These are phyloP conservation scores for Chytriomyces sp. DNA, from an alignment of 192 early-diverging fungal species.

Conservation along the genomic window DNA sequence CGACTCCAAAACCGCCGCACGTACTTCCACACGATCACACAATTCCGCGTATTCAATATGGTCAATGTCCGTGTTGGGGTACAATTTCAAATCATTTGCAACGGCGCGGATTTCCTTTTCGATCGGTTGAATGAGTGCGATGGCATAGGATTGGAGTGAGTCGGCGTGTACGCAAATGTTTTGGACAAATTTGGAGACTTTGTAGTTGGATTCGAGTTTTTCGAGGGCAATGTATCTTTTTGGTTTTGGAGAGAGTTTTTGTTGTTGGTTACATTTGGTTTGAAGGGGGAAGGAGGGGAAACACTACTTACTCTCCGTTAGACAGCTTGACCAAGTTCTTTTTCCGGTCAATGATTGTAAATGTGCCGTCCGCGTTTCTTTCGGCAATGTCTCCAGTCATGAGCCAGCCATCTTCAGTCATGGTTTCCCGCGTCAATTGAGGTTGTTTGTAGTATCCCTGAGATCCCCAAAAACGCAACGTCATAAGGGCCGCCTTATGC, in stretches of 20 bases:
- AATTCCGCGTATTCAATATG: conserved; percentile 55
- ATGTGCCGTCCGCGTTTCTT: conserved; percentile 69
- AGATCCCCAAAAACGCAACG: too few relatives aligned
- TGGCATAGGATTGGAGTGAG: conserved; percentile 69
- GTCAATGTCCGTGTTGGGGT: conserved; percentile 26
- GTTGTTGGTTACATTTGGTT: conserved; percentile 84
- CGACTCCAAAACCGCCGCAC: conserved; percentile 57
- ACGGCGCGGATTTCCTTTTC: conserved; percentile 54
- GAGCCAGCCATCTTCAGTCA: conserved; percentile 85
- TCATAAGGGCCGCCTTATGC: too few relatives aligned
- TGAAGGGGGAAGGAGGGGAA: conserved; percentile 70
- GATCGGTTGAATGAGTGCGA: conserved; percentile 79
- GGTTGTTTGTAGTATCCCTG: conserved; percentile 79
- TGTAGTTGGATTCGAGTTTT: conserved; percentile 90
- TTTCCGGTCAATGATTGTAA: conserved; percentile 81
- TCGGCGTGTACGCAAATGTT: conserved; percentile 72
- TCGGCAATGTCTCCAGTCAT: conserved; percentile 89
- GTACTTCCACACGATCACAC: conserved; percentile 45
- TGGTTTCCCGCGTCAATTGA: conserved; percentile 65
- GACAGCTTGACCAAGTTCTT: conserved; percentile 69
- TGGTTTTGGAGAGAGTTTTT: conserved; percentile 74
- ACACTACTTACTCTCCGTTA: conserved; percentile 52
- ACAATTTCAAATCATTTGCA: conserved; percentile 19
- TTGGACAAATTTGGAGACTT: conserved; percentile 68
- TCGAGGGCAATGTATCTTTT: conserved; percentile 92